A percentile compares a stretch with the other conserved stretches of the same genome.
Conservation (phyloP, 1,284 basidiomycete species). For the Ceratobasidium sp. region DNA sequence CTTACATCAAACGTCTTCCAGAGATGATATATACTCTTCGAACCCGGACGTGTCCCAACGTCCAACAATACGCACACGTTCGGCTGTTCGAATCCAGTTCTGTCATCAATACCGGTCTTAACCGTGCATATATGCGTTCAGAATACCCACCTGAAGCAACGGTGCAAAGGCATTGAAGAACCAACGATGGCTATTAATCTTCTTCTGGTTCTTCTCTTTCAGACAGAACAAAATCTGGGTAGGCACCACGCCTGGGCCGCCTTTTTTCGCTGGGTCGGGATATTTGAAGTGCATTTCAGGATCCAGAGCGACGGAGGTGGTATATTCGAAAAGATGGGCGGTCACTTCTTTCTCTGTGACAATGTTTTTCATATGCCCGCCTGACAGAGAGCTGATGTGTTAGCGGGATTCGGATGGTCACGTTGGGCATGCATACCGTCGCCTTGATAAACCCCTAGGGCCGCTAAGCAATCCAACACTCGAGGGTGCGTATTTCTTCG, state of each 20-base stretch:
- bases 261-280: conserved; percentile 92
- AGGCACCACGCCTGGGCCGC: conserved; percentile 76
- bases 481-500: conserved; percentile 93
- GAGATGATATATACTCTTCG: conserved; percentile 89
- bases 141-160: conserved; percentile 71
- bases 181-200: conserved; percentile 97
- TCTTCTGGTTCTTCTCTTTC: conserved; percentile 96
- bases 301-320: conserved; percentile 91
- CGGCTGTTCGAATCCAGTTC: conserved; percentile 64
- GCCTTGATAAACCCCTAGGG: conserved; percentile 81
- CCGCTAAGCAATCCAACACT: conserved; percentile 75
- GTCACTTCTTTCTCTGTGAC: conserved; percentile 91
- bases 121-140: background rate
- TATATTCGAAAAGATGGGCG: conserved; percentile 96
- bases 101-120: too few species aligned
- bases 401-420: conserved; percentile 42
- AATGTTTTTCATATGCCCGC: conserved; percentile 82
- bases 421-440: conserved; percentile 57
- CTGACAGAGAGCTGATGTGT: background rate
- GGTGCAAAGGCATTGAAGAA: conserved; percentile 93
- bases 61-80: conserved; percentile 93
- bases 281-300: conserved; percentile 93
- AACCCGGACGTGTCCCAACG: conserved; percentile 90
- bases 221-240: conserved; percentile 72
- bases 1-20: conserved; percentile 97